These are phyloP conservation scores for Verticillium zaregamsianum DNA, from an alignment of 2,329 filamentous ascomycete genomes.

Conservation along the genomic window DNA sequence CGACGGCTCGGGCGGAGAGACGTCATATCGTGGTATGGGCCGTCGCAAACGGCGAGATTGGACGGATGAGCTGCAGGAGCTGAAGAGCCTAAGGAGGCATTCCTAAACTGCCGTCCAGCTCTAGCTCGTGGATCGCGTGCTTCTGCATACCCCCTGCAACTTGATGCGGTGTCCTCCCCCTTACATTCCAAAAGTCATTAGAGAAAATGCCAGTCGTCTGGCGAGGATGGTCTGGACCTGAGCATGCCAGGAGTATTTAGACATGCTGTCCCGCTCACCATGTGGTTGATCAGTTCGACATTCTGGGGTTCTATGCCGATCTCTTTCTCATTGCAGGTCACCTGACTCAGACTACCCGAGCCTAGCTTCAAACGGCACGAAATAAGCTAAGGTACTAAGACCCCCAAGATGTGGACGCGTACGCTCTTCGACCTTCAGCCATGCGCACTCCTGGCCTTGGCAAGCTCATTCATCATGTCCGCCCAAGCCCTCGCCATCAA, in stretches of 20 bases:
- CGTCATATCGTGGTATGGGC: background rate
- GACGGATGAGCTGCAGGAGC: background rate
- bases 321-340: background rate
- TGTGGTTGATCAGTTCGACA: background rate
- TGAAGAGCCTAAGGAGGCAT: background rate
- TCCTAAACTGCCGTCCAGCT: background rate
- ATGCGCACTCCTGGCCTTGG: background rate
- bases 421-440: background rate
- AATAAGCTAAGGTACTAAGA: background rate
- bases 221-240: background rate
- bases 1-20: background rate
- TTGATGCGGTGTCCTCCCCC: background rate
- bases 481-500: background rate
- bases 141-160: background rate
- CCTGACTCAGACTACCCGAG: background rate
- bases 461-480: background rate
- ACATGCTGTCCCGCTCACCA: background rate
- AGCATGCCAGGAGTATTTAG: background rate
- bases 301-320: background rate
- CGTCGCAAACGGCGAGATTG: background rate
- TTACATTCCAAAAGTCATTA: background rate
- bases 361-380: background rate
- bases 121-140: background rate
- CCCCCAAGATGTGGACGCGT: background rate
- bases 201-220: background rate